Percentiles rank a stretch among this genome's conserved stretches.
These are phyloP conservation scores for Aurinia saxatilis DNA, from an alignment of 345 rosid genomes.

Conservation along the genomic window DNA sequence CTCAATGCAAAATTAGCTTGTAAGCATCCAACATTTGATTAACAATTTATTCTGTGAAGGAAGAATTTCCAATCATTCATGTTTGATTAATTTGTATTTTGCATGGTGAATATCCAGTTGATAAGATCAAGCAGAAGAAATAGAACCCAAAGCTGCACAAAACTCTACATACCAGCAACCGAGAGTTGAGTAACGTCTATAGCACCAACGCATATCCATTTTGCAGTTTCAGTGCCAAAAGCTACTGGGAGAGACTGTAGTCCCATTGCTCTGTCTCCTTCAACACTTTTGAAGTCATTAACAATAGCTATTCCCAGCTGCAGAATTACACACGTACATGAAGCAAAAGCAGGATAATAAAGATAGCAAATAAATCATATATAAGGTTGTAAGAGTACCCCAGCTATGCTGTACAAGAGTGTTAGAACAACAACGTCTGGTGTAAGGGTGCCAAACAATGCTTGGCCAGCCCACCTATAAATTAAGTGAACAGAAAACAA, in stretches of 20 bases:
- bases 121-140: neutral
- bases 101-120: neutral
- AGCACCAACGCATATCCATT: slow-evolving; percentile 99
- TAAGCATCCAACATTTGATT: neutral
- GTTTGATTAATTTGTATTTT: neutral
- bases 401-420: slow-evolving; percentile 92
- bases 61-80: neutral
- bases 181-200: slow-evolving; percentile 91
- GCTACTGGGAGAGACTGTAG: slow-evolving; percentile 98
- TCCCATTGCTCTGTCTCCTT: slow-evolving; percentile 94
- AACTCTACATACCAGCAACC: slow-evolving; percentile 59
- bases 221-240: slow-evolving; percentile 95
- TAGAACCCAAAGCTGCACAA: neutral
- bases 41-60: neutral
- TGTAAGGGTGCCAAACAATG: slow-evolving; percentile 92
- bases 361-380: neutral
- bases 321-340: slow-evolving; percentile 11
- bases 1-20: neutral
- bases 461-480: slow-evolving; percentile 99
- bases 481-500: neutral
- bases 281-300: slow-evolving; percentile 95
- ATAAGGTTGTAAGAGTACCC: slow-evolving; percentile 44
- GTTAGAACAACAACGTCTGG: slow-evolving; percentile 90
- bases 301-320: slow-evolving; percentile 95
- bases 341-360: neutral